Base-by-base conservation (phyloP, 2,329 filamentous ascomycete genomes). In the Sporothrix schenckii region DNA sequence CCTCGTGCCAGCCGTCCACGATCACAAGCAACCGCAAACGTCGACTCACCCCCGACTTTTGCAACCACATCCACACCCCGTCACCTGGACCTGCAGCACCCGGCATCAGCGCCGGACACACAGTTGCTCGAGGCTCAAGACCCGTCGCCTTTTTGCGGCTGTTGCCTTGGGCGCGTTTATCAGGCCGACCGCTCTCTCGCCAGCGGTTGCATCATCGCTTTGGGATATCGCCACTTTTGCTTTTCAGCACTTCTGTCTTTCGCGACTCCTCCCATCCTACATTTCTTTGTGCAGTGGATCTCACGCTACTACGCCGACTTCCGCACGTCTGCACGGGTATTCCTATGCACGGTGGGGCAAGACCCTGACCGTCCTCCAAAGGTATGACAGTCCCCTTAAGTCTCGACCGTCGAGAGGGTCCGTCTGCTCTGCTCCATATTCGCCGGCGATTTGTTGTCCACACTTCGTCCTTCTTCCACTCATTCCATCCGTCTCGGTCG, bases 1-100 rank as follows among this genome's bases (percentile, higher is more conserved):
- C 72, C 71, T 70, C 72, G 69, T 72, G 70, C 70, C 61, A 53
- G 52, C 27, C 58, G 34, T 54, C 70, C 69, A 60, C 72, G 70
- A 71, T 71, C 73, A 74, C 72, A 73, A 69, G 68, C 67, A 60
- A 50, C 56, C 27, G 65, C 58, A 66, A 47, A 39, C 30, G 13
- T 66, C 58, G 21, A 63, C 39, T 34, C 39, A 47, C 68, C 24
- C 44, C 54, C 52, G 21, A 60, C 69, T 19, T 21, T 49, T 52
- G 21, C 24, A 27, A n/a, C 41, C 53, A 69, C 24, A 44, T 50
- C 41, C 39, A 49, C 52, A 11, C 14, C 34, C 52, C 53, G 19
- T 58, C 41, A 39, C 66, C 41, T 49, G 53, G 50, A 27, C 39
- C 58, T 24, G 41, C 58, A 63, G 11, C 58, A 44, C 39, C 58